Evolutionary conservation across 768 basidiomycete genomes (phyloP), one percentile per base, ranked within the genome.

Genomic region (Russula olivacea): DNA sequence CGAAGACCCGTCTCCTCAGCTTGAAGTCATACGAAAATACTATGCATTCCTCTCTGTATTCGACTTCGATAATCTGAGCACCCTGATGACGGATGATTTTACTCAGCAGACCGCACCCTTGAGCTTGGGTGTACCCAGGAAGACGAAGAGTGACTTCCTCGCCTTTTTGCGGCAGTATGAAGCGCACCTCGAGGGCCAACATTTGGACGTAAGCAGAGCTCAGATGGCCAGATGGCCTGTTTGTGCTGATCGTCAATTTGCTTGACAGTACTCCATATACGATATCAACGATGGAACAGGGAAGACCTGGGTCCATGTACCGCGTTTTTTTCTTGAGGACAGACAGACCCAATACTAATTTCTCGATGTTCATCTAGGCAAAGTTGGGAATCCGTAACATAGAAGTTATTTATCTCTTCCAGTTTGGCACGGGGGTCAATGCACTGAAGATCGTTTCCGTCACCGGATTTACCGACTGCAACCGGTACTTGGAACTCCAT

Each of bases 271-370:
- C 34, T 49, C 53, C 43, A n/a, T 55, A 15, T 61, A 61, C 53
- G 28, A 55, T 14, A 19, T 61, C 4, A 8, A 49, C 14, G 60
- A 55, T n/a, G 23, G 45, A 11, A 4, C 10, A 6, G 45, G 41
- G 54, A 40, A 55, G 53, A 49, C 47, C 40, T 61, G 60, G 53
- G 25, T 55, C 25, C 36, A 55, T 49, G 47, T 55, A 55, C 0
- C n/a, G 5, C 41, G 6, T 38, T 15, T 38, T 15, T 19, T 30
- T 45, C 17, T 8, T 11, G 11, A n/a, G 30, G 2, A 10, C 12
- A 11, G 32, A n/a, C 30, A 34, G 17, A n/a, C n/a, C 19, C 19
- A 2, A 34, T 4, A 30, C 50, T 52, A 11, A 52, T 34, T 34
- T 30, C 1, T 7, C 34, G 34, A 14, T 17, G 2, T 12, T 38